Percentiles rank a stretch among this genome's conserved stretches.
These are phyloP conservation scores for Immersiella caudata DNA, from an alignment of 495 filamentous ascomycete genomes.

Conservation along the genomic window DNA sequence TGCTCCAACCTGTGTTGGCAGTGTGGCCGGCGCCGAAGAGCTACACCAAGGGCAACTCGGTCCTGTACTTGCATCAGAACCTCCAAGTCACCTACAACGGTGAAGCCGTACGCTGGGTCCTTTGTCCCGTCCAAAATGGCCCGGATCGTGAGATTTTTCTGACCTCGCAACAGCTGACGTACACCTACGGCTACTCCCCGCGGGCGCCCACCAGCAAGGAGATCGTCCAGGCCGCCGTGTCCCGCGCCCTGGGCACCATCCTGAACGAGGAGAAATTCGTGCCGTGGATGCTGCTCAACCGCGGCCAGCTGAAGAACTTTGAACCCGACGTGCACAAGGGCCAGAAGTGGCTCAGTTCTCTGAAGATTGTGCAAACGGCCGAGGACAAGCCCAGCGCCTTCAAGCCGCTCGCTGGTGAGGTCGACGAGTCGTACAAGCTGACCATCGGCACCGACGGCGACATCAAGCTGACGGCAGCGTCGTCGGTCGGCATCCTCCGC, in stretches of 20 bases:
- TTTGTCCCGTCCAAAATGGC: constrained; percentile 18
- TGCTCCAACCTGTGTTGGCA: constrained; percentile 42
- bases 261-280: constrained; percentile 62
- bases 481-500: constrained; percentile 66
- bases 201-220: constrained; percentile 46
- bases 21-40: constrained; percentile 63
- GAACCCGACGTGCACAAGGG: constrained; percentile 57
- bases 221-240: constrained; percentile 53
- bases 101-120: constrained; percentile 50
- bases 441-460: constrained; percentile 55
- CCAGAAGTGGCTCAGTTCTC: constrained; percentile 54
- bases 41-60: constrained; percentile 54
- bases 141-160: constrained; percentile 12
- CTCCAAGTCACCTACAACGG: constrained; percentile 61
- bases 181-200: constrained; percentile 45
- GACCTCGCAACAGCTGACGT: constrained; percentile 45
- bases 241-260: constrained; percentile 52
- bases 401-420: constrained; percentile 60
- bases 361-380: constrained; percentile 62
- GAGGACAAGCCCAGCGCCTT: constrained; percentile 56
- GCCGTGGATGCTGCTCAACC: constrained; percentile 75
- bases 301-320: constrained; percentile 53
- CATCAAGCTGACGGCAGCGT: constrained; percentile 61
- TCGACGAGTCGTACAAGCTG: constrained; percentile 75
- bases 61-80: constrained; percentile 58